Evolutionary conservation across 768 basidiomycete species (phyloP).

Genomic region (Mycena rebaudengoi): DNA sequence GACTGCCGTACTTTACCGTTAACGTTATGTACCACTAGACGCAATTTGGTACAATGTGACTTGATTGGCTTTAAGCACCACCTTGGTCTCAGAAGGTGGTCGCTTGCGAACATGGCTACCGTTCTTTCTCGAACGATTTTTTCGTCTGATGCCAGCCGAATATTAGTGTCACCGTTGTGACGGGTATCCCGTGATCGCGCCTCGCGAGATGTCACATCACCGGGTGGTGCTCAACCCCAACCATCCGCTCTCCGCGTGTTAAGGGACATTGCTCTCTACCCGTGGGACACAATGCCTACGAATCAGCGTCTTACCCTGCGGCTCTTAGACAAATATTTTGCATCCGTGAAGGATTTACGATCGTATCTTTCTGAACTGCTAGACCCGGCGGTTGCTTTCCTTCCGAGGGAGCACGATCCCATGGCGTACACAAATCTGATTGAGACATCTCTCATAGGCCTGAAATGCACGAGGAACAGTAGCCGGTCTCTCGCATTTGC

Average conservation of each 20-base stretch:
- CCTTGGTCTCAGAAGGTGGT: conserved; percentile 19
- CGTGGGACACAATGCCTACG: background rate
- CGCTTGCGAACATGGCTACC: too few species aligned
- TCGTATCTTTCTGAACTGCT: conserved; percentile 51
- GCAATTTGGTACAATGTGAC: background rate
- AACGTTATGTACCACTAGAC: too few species aligned
- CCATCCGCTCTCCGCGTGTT: too few species aligned
- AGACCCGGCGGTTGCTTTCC: conserved; percentile 23
- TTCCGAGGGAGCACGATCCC: conserved; percentile 34
- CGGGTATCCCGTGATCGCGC: conserved; percentile 19
- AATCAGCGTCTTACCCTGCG: conserved; percentile 4
- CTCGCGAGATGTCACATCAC: too few species aligned
- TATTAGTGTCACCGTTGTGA: too few species aligned
- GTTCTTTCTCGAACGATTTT: too few species aligned
- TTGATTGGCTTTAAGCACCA: conserved; percentile 19
- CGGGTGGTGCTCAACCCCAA: background rate
- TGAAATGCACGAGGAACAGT: conserved; percentile 31
- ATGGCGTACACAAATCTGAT: conserved; percentile 47
- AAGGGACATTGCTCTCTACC: too few species aligned
- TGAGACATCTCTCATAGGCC: conserved; percentile 56
- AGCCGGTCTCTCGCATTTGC: conserved; percentile 36
- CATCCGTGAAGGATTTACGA: conserved; percentile 47
- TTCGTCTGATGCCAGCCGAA: too few species aligned
- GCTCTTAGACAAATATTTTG: conserved; percentile 55
- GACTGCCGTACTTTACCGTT: too few species aligned